Conservation (phyloP, 129 eudicot species). For the Ambrosia artemisiifolia region DNA sequence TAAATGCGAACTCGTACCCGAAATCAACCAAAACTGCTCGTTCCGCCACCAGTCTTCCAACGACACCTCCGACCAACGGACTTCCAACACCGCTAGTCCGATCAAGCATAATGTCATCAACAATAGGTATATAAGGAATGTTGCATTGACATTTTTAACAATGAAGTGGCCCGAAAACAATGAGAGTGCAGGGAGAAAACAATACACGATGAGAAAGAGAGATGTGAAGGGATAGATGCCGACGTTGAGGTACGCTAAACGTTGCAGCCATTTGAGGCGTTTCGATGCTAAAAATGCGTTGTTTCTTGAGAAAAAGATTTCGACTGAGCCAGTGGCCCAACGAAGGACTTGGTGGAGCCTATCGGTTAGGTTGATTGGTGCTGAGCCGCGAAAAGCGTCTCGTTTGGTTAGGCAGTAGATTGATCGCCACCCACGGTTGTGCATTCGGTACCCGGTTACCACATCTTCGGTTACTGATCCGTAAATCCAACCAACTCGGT, state of each 20-base stretch:
- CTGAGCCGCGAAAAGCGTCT: slow-evolving; percentile 41
- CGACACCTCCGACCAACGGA: slow-evolving; percentile 32
- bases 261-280: slow-evolving; percentile 31
- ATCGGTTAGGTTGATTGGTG: slow-evolving; percentile 39
- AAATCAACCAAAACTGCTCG: slow-evolving; percentile 40
- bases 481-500: slow-evolving; percentile 43
- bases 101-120: slow-evolving; percentile 30
- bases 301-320: slow-evolving; percentile 40
- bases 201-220: slow-evolving; percentile 32
- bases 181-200: slow-evolving; percentile 41
- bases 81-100: slow-evolving; percentile 35
- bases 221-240: slow-evolving; percentile 40
- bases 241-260: slow-evolving; percentile 38
- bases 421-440: slow-evolving; percentile 45
- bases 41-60: slow-evolving; percentile 50
- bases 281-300: slow-evolving; percentile 28
- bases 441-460: slow-evolving; percentile 42
- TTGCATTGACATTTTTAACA: slow-evolving; percentile 25
- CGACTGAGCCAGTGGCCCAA: slow-evolving; percentile 43
- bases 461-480: slow-evolving; percentile 43
- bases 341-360: slow-evolving; percentile 42
- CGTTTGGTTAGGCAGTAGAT: slow-evolving; percentile 40
- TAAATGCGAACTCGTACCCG: slow-evolving; percentile 36
- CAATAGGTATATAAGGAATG: slow-evolving; percentile 26
- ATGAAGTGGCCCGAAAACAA: slow-evolving; percentile 36